phyloP scores from a whole-genome alignment of 2,329 filamentous ascomycete species.

The Diaporthe longicolla region DNA sequence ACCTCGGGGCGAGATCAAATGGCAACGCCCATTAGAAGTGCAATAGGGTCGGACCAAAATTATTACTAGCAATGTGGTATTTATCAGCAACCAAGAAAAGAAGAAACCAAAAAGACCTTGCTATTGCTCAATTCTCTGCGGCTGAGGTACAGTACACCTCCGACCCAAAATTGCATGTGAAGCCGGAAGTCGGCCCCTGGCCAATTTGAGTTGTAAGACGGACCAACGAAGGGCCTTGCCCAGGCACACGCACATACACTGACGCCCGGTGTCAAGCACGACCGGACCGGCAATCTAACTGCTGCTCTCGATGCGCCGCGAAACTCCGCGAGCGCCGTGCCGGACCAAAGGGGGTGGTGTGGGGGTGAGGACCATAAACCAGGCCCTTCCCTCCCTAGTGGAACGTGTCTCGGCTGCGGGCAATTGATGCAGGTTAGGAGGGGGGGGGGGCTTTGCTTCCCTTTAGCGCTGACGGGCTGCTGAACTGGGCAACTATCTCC shows the following conservation, averaged over 20 bases:
- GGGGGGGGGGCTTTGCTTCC: neutral
- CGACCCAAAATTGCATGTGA: constrained; percentile 1
- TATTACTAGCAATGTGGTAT: constrained; percentile 1
- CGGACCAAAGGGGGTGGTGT: neutral
- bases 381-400: no score
- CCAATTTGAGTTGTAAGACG: constrained; percentile 35
- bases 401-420: constrained; percentile 3
- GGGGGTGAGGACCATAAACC: neutral
- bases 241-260: neutral
- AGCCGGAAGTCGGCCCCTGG: constrained; percentile 19
- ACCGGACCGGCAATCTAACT: constrained; percentile 12
- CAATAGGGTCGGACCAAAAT: neutral
- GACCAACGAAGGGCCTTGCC: constrained; percentile 18
- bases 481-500: neutral
- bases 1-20: constrained; percentile 36
- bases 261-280: constrained; percentile 7
- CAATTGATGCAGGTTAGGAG: no score
- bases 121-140: neutral
- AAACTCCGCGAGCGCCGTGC: neutral
- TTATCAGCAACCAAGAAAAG: neutral
- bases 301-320: constrained; percentile 6
- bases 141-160: neutral
- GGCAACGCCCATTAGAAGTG: constrained; percentile 28
- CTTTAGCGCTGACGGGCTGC: constrained; percentile 17
- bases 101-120: neutral